Evolutionary conservation across 1,284 basidiomycete genomes (phyloP).

Genomic region (Ustilago hordei): DNA sequence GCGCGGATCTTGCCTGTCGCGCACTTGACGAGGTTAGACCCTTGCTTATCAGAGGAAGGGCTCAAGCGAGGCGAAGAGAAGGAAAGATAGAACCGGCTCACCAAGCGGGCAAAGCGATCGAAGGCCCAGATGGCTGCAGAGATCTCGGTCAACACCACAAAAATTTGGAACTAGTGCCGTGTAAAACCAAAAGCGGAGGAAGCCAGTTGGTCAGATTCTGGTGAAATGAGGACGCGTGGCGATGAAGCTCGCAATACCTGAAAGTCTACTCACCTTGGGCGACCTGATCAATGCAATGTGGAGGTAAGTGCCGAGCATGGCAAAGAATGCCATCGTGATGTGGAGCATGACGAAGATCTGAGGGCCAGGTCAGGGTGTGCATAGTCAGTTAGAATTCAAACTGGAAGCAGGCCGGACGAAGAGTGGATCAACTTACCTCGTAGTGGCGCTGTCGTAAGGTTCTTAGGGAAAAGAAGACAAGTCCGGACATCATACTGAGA

Average conservation of each 20-base stretch:
- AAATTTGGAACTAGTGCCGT: constrained; percentile 26
- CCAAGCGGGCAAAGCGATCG: constrained; percentile 43
- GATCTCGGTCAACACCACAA: constrained; percentile 42
- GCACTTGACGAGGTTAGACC: constrained; percentile 11
- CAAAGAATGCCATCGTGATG: constrained; percentile 63
- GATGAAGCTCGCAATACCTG: background rate
- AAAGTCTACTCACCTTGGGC: constrained; percentile 21
- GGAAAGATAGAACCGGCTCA: constrained; percentile 27
- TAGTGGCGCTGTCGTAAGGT: constrained; percentile 39
- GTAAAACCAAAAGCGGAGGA: background rate
- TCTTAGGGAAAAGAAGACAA: constrained; percentile 42
- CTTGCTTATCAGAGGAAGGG: background rate
- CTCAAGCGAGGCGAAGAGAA: constrained; percentile 16
- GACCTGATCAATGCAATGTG: constrained; percentile 59
- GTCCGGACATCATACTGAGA: constrained; percentile 39
- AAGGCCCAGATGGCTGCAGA: constrained; percentile 42
- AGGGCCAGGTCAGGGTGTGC: no score
- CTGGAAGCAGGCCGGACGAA: background rate
- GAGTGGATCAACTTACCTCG: constrained; percentile 29
- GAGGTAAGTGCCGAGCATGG: constrained; percentile 61
- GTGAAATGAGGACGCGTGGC: background rate
- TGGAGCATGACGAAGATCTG: constrained; percentile 64
- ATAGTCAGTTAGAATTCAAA: constrained; percentile 13
- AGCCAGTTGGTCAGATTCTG: background rate
- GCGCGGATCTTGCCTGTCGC: constrained; percentile 19